Evolutionary conservation across 306 rosid genomes (phyloP).

Genomic region (Trichosanthes cucumerina): DNA sequence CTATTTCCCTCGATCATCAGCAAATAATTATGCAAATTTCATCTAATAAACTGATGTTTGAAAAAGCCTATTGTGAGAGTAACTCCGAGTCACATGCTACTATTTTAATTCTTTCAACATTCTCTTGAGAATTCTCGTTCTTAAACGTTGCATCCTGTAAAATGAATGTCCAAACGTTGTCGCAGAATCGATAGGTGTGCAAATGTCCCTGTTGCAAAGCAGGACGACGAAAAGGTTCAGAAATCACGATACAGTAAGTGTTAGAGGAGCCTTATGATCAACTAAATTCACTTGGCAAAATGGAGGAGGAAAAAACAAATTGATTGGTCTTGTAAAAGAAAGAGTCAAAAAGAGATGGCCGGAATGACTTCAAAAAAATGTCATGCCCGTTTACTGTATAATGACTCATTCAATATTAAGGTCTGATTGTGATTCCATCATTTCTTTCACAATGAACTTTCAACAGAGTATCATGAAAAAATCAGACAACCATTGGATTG

Average conservation of each 20-base stretch:
- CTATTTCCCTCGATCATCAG: neutral
- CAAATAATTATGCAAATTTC: neutral
- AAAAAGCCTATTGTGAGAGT: slow-evolving; percentile 47
- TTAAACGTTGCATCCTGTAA: slow-evolving; percentile 57
- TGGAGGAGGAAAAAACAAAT: neutral
- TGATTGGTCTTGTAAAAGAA: neutral
- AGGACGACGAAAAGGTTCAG: neutral
- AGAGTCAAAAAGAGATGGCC: neutral
- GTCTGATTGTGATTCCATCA: neutral
- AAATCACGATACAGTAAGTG: neutral
- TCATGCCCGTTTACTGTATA: neutral
- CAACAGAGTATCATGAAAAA: neutral
- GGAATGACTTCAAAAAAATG: neutral
- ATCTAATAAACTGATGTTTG: neutral
- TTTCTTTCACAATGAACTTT: neutral
- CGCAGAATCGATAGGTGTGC: slow-evolving; percentile 92
- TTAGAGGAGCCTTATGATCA: no score
- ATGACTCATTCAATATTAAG: neutral
- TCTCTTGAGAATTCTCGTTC: slow-evolving; percentile 58
- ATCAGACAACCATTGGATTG: neutral
- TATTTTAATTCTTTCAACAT: slow-evolving; percentile 62
- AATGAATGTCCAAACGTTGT: slow-evolving; percentile 97
- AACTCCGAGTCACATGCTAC: slow-evolving; percentile 95
- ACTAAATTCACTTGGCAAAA: neutral
- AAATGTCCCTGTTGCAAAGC: slow-evolving; percentile 68